Evolutionary conservation across 2,329 filamentous ascomycete genomes (phyloP).

Genomic region (Raffaelea albimanens): DNA sequence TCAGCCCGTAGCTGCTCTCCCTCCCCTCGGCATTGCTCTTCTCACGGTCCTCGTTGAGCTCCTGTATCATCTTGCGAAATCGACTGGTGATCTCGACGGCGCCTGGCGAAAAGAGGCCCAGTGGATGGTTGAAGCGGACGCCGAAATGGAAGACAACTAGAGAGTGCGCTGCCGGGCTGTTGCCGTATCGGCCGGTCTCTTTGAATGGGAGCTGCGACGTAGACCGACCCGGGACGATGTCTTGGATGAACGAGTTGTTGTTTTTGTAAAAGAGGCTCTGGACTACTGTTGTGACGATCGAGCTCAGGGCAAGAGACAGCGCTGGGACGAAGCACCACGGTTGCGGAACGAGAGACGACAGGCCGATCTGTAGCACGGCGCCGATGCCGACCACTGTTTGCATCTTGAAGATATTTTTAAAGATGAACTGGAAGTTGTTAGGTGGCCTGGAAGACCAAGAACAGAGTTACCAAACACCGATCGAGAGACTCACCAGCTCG

Average conservation of each 20-base stretch:
- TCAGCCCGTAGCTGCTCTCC: conserved; percentile 31
- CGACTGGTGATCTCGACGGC: conserved; percentile 25
- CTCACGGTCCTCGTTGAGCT: conserved; percentile 15
- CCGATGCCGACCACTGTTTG: conserved; percentile 23
- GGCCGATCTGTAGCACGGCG: conserved; percentile 23
- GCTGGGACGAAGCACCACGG: conserved; percentile 26
- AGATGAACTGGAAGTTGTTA: conserved; percentile 11
- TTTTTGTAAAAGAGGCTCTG: conserved; percentile 13
- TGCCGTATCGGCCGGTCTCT: background rate
- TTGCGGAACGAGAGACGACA: conserved; percentile 23
- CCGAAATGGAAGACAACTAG: conserved; percentile 33
- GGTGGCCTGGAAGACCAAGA: background rate
- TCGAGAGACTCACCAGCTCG: too few species aligned
- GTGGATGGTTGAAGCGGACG: conserved; percentile 35
- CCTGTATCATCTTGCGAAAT: conserved; percentile 30
- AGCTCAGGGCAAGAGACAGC: conserved; percentile 19
- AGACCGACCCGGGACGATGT: conserved; percentile 22
- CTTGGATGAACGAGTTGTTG: conserved; percentile 15
- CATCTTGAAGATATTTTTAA: conserved; percentile 25
- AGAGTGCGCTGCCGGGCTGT: background rate
- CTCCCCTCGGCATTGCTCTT: conserved; percentile 15
- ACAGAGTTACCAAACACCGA: background rate
- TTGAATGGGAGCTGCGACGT: conserved; percentile 23
- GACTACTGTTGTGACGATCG: conserved; percentile 20
- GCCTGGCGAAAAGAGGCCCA: conserved; percentile 37